Percentiles rank a stretch among this genome's conserved stretches.
These are phyloP conservation scores for Adansonia gregorii DNA, from an alignment of 441 rosid genomes.

Conservation along the genomic window DNA sequence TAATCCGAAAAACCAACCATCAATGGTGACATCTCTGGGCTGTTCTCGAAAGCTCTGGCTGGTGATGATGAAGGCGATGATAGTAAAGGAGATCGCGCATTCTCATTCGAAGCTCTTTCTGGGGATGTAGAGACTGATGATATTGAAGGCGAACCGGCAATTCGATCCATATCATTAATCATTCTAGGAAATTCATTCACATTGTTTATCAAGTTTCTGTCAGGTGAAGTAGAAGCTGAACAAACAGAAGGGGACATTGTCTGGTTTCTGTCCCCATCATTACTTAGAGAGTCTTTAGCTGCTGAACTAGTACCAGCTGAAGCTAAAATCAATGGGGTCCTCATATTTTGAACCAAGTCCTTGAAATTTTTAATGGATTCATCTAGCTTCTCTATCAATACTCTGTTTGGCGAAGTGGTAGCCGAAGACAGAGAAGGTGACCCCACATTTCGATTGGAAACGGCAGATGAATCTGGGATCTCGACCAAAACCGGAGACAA, in stretches of 20 bases:
- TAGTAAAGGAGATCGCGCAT: conserved; percentile 35
- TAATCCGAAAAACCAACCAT: conserved; percentile 40
- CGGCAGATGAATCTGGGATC: conserved; percentile 19
- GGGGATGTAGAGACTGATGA: conserved; percentile 40
- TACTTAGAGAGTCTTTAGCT: conserved; percentile 25
- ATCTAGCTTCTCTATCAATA: conserved; percentile 43
- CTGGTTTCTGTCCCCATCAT: conserved; percentile 19
- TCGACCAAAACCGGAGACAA: neutral
- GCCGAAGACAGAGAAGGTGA: conserved; percentile 42
- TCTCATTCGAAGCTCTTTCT: neutral
- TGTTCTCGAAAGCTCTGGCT: conserved; percentile 34
- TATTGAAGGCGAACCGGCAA: conserved; percentile 29
- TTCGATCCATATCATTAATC: neutral
- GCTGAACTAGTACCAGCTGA: conserved; percentile 41
- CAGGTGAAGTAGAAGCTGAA: conserved; percentile 54
- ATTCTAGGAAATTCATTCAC: conserved; percentile 32
- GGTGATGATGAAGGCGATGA: conserved; percentile 57
- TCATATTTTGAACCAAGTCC: conserved; percentile 29
- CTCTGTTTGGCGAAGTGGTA: conserved; percentile 57
- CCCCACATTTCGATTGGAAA: conserved; percentile 37
- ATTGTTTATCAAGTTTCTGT: conserved; percentile 36
- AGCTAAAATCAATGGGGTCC: conserved; percentile 21
- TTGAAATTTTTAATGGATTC: conserved; percentile 31
- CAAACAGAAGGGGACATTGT: conserved; percentile 39
- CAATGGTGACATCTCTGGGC: conserved; percentile 44